phyloP scores from a whole-genome alignment of 2,329 filamentous ascomycete genomes.

The Knufia petricola region DNA sequence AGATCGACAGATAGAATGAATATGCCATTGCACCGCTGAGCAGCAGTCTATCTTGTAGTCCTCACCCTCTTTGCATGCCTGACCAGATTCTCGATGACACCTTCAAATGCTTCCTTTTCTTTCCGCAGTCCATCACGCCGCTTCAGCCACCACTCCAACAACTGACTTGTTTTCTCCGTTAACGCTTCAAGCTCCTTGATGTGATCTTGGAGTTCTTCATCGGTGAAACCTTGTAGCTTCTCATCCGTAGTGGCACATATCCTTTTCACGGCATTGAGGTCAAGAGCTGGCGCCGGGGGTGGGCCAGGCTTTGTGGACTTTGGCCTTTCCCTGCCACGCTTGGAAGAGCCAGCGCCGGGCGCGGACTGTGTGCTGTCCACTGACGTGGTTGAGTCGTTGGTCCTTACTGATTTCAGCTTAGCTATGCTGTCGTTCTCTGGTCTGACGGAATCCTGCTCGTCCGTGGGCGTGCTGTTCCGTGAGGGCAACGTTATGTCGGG shows the following conservation, averaged over 20 bases:
- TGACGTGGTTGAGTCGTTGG: constrained; percentile 26
- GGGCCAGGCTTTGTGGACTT: constrained; percentile 40
- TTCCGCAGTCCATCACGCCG: constrained; percentile 75
- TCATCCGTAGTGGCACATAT: constrained; percentile 77
- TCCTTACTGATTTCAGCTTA: constrained; percentile 26
- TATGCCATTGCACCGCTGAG: not conserved
- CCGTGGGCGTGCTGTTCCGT: constrained; percentile 49
- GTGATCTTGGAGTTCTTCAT: constrained; percentile 64
- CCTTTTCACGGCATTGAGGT: constrained; percentile 67
- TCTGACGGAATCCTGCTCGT: constrained; percentile 32
- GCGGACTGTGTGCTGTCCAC: constrained; percentile 25
- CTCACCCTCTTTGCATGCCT: constrained; percentile 79
- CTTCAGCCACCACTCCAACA: constrained; percentile 82
- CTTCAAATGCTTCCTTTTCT: constrained; percentile 88
- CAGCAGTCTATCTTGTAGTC: constrained; percentile 28
- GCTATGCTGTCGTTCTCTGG: constrained; percentile 15
- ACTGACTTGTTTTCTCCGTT: constrained; percentile 61
- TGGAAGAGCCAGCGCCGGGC: constrained; percentile 25
- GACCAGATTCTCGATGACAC: constrained; percentile 92
- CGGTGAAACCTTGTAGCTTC: constrained; percentile 68
- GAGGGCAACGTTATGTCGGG: constrained; percentile 60
- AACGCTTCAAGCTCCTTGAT: constrained; percentile 59
- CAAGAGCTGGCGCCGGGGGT: constrained; percentile 62
- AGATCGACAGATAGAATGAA: not conserved
- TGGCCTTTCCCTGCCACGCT: constrained; percentile 31